These are phyloP conservation scores for Apiospora kogelbergensis DNA, from an alignment of 2,329 filamentous ascomycete genomes.

Conservation along the genomic window DNA sequence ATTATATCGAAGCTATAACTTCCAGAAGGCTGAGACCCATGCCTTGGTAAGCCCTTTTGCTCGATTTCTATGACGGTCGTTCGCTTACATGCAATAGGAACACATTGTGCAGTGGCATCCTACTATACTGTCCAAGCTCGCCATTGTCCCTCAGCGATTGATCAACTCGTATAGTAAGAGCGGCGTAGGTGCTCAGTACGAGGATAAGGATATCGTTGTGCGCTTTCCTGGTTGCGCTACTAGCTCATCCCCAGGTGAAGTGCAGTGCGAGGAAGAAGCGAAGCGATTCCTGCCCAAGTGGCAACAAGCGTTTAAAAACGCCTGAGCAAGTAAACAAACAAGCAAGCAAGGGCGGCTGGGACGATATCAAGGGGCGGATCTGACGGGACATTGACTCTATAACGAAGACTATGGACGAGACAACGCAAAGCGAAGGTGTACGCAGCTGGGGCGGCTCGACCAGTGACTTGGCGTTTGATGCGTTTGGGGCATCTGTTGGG, in stretches of 20 bases:
- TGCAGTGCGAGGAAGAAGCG: conserved; percentile 73
- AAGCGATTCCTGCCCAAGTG: conserved; percentile 49
- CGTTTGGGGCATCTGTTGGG: background rate
- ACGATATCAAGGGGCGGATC: background rate
- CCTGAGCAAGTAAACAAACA: background rate
- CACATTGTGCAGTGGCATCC: conserved; percentile 96
- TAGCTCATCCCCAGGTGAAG: conserved; percentile 34
- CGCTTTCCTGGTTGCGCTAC: conserved; percentile 71
- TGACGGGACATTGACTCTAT: background rate
- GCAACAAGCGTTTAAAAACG: conserved; percentile 26
- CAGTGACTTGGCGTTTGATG: conserved; percentile 1
- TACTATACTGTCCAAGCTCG: conserved; percentile 87
- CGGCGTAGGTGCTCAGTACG: conserved; percentile 63
- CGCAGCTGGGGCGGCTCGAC: background rate
- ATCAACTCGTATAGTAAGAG: conserved; percentile 75
- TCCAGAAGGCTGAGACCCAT: conserved; percentile 91
- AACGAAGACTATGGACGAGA: background rate
- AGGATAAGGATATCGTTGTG: conserved; percentile 82
- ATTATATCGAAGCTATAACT: conserved; percentile 90
- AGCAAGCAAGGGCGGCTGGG: background rate
- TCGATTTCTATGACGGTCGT: background rate
- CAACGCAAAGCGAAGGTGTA: background rate
- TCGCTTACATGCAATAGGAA: conserved; percentile 51
- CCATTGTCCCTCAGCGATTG: conserved; percentile 80
- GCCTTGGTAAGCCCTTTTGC: conserved; percentile 66